Percentiles rank a stretch among this genome's conserved stretches.
Conservation (phyloP, 2,329 filamentous ascomycete species). For the Colletotrichum spinosum region DNA sequence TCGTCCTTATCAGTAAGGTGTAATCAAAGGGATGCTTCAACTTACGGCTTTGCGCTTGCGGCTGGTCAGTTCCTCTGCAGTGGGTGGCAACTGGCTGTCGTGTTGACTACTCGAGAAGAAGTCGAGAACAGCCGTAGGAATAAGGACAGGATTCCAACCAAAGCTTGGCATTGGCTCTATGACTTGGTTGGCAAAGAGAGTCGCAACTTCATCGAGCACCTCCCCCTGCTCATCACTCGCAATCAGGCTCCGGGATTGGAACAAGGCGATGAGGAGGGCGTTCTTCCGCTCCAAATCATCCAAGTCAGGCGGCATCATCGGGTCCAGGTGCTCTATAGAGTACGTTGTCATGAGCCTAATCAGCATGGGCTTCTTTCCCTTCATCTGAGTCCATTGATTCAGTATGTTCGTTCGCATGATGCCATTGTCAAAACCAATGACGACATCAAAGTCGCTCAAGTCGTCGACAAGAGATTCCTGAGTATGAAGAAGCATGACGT, state of each 20-base stretch:
- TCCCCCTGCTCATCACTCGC: constrained; percentile 41
- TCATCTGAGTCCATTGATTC: constrained; percentile 32
- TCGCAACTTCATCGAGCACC: constrained; percentile 55
- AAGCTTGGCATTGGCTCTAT: constrained; percentile 53
- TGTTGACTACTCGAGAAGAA: constrained; percentile 55
- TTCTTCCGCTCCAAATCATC: constrained; percentile 61
- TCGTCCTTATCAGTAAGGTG: background rate
- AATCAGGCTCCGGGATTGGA: constrained; percentile 44
- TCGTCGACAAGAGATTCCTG: constrained; percentile 50
- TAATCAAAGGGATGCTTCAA: background rate
- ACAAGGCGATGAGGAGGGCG: constrained; percentile 50
- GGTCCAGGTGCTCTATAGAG: constrained; percentile 67
- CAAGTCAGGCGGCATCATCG: constrained; percentile 54
- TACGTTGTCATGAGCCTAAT: constrained; percentile 62
- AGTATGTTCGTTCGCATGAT: constrained; percentile 52
- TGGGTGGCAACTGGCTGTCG: constrained; percentile 30
- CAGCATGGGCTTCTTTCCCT: constrained; percentile 53
- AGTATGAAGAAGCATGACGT: constrained; percentile 57
- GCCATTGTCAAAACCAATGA: constrained; percentile 66
- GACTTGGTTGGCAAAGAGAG: constrained; percentile 59
- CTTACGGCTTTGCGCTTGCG: constrained; percentile 35
- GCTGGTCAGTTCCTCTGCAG: constrained; percentile 24
- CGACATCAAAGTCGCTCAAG: constrained; percentile 57
- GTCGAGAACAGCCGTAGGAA: constrained; percentile 63
- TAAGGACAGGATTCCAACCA: constrained; percentile 58